These are phyloP conservation scores for Endocarpon pusillum DNA, from an alignment of 495 filamentous ascomycete genomes.

Conservation along the genomic window DNA sequence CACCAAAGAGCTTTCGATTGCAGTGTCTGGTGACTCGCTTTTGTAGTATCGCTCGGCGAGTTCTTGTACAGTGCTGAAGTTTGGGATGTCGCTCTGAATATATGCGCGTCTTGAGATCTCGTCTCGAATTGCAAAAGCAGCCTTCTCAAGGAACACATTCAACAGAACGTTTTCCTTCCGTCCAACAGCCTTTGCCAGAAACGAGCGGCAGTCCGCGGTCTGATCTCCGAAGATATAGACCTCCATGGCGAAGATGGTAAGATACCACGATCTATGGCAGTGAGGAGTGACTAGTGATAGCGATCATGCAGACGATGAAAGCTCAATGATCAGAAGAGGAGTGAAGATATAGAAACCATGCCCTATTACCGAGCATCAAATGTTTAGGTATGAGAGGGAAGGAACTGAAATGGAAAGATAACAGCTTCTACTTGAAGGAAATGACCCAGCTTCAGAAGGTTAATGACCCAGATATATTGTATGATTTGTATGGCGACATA, in stretches of 20 bases:
- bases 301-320: no score
- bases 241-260: constrained; percentile 4
- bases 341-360: no score
- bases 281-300: no score
- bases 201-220: constrained; percentile 3
- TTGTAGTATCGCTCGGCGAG: constrained; percentile 5
- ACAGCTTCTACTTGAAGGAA: no score
- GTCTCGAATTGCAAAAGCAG: constrained; percentile 2
- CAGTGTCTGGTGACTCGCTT: background rate
- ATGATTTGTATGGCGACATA: no score
- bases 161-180: constrained; percentile 4
- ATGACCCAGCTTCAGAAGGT: no score
- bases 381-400: no score
- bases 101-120: constrained; percentile 2
- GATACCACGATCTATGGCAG: no score
- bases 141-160: constrained; percentile 1
- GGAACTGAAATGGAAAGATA: no score
- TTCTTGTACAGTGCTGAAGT: constrained; percentile 5
- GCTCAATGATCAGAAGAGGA: no score
- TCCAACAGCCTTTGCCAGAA: constrained; percentile 2
- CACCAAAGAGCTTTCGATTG: constrained; percentile 4
- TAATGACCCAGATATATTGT: no score
- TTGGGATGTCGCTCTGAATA: constrained; percentile 3
- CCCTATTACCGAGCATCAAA: no score
- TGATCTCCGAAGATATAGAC: constrained; percentile 8